Conservation (phyloP, 2,329 filamentous ascomycete species). For the Beauveria sp. region DNA sequence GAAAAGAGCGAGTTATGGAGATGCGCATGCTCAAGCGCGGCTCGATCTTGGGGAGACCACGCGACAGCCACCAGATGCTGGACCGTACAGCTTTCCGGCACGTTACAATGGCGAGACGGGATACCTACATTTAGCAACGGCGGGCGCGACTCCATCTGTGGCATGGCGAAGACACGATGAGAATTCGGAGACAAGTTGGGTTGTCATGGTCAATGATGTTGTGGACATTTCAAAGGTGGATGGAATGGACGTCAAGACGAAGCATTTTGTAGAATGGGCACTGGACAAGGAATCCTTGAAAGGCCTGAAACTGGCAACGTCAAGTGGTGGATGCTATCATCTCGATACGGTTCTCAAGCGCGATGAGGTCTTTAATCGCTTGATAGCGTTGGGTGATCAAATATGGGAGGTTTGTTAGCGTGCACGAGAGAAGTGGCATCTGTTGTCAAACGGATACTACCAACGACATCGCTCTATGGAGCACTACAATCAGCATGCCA, state of each 20-base stretch:
- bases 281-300: neutral
- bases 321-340: neutral
- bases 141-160: neutral
- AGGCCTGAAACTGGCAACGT: neutral
- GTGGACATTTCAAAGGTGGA: neutral
- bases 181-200: neutral
- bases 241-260: neutral
- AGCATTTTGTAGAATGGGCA: neutral
- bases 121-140: neutral
- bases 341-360: neutral
- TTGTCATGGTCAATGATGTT: neutral
- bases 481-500: too few relatives aligned
- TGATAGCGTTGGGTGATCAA: slow-evolving; percentile 1
- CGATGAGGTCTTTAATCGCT: slow-evolving; percentile 1
- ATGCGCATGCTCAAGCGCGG: slow-evolving; percentile 58
- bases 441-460: too few relatives aligned
- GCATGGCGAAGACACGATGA: neutral
- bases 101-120: slow-evolving; percentile 65
- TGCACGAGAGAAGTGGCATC: neutral
- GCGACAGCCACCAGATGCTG: slow-evolving; percentile 37
- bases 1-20: slow-evolving; percentile 41
- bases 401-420: neutral
- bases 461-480: too few relatives aligned
- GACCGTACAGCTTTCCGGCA: slow-evolving; percentile 67
- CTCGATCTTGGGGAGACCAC: slow-evolving; percentile 56